A percentile compares a stretch with the other conserved stretches of the same genome.
phyloP scores from a whole-genome alignment of 768 basidiomycete genomes.

The Lactifluus pinguis region DNA sequence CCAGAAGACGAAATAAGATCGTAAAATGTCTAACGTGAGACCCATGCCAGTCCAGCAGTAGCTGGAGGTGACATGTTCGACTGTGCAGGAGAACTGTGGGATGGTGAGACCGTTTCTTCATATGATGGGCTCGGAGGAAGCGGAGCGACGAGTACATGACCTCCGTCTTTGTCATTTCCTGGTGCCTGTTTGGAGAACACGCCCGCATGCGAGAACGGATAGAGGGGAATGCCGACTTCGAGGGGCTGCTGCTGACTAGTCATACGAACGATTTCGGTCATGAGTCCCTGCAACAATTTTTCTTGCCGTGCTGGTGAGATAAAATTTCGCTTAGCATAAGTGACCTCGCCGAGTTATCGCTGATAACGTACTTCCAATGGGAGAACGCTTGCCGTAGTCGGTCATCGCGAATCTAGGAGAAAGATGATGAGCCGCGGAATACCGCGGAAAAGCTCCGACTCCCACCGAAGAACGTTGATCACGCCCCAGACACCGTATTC shows the following conservation, averaged over 20 bases:
- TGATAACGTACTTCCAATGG: slow-evolving; percentile 63
- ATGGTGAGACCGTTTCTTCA: slow-evolving; percentile 23
- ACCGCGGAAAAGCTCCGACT: slow-evolving; percentile 13
- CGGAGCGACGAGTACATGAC: slow-evolving; percentile 25
- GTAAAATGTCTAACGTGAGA: neutral
- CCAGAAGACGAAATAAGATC: neutral
- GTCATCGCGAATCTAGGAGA: slow-evolving; percentile 75
- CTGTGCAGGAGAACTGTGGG: slow-evolving; percentile 13
- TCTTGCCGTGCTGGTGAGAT: slow-evolving; percentile 63
- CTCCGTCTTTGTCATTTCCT: slow-evolving; percentile 26
- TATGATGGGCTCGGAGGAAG: slow-evolving; percentile 32
- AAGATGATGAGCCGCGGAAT: slow-evolving; percentile 3
- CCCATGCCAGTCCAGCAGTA: slow-evolving; percentile 5
- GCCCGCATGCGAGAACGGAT: slow-evolving; percentile 67
- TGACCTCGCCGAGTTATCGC: neutral
- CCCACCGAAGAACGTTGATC: slow-evolving; percentile 71
- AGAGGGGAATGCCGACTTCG: slow-evolving; percentile 71
- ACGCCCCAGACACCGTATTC: slow-evolving; percentile 82
- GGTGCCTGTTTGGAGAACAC: slow-evolving; percentile 45
- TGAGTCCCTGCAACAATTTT: slow-evolving; percentile 68
- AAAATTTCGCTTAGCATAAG: neutral
- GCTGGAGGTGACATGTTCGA: slow-evolving; percentile 19
- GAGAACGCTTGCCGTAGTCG: slow-evolving; percentile 68
- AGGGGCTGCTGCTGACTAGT: slow-evolving; percentile 75
- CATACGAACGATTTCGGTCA: slow-evolving; percentile 78